These are phyloP conservation scores for Skeletonema costatum DNA, from an alignment of 108 stramenopile genomes.

Conservation along the genomic window DNA sequence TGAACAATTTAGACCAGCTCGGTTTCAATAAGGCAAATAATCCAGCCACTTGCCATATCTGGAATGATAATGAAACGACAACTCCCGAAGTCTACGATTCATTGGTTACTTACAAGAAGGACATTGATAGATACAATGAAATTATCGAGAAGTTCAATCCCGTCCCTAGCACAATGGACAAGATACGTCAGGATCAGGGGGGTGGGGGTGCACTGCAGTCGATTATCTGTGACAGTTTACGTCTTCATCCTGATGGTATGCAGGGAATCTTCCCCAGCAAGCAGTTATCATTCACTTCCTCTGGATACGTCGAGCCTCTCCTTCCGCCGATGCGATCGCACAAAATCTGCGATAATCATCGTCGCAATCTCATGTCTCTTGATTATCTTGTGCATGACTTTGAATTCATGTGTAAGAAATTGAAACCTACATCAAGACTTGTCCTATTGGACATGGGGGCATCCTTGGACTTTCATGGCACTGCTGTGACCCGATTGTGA, in stretches of 20 bases:
- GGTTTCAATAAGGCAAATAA: conserved; percentile 7
- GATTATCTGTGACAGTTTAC: conserved; percentile 7
- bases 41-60: conserved; percentile 11
- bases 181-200: not conserved
- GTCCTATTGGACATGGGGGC: conserved; percentile 76
- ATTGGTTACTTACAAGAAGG: not conserved
- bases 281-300: conserved; percentile 27
- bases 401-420: conserved; percentile 56
- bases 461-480: conserved; percentile 53
- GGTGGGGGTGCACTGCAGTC: not conserved
- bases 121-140: conserved; percentile 16
- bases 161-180: not conserved
- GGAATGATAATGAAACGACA: not conserved
- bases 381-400: conserved; percentile 76
- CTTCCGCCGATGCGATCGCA: conserved; percentile 50
- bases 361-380: conserved; percentile 21
- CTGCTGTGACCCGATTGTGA: conserved; percentile 25
- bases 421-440: conserved; percentile 39
- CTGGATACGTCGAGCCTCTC: conserved; percentile 52
- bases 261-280: conserved; percentile 16
- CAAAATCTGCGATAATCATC: conserved; percentile 17
- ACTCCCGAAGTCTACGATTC: not conserved
- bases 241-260: conserved; percentile 18
- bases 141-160: conserved; percentile 12
- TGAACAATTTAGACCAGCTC: conserved; percentile 18